Evolutionary conservation across 306 rosid genomes (phyloP).

Genomic region (Betula pendula): DNA sequence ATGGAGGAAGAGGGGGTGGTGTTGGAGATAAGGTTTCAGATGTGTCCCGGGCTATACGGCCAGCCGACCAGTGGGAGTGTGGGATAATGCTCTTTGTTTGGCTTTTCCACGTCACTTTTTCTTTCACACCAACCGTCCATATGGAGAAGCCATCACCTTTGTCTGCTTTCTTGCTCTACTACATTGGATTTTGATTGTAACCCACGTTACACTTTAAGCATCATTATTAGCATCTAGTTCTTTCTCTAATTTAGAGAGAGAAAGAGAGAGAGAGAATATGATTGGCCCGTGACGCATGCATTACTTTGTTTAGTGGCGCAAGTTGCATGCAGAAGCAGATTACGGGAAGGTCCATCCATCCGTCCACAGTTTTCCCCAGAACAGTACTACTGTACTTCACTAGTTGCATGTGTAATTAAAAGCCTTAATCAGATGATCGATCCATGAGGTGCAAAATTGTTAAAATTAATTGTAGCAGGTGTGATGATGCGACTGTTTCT

Average conservation of each 20-base stretch:
- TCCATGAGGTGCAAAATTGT: no score
- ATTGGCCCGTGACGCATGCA: slow-evolving; percentile 2
- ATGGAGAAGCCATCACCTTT: slow-evolving; percentile 44
- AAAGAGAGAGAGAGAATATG: background rate
- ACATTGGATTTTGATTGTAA: slow-evolving; percentile 28
- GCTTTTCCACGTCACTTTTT: slow-evolving; percentile 43
- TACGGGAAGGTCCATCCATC: background rate
- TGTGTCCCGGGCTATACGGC: slow-evolving; percentile 63
- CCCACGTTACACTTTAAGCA: slow-evolving; percentile 25
- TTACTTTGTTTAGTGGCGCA: background rate
- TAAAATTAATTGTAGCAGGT: no score
- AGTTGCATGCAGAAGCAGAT: background rate
- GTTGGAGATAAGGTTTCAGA: slow-evolving; percentile 81
- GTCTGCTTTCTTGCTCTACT: slow-evolving; percentile 35
- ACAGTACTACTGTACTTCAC: no score
- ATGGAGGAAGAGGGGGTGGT: slow-evolving; percentile 23
- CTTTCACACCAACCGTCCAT: slow-evolving; percentile 46
- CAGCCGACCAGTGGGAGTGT: slow-evolving; percentile 48
- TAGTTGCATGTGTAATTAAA: no score
- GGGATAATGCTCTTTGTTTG: slow-evolving; percentile 56
- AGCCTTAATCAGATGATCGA: no score
- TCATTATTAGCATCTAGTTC: slow-evolving; percentile 12
- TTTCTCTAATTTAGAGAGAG: slow-evolving; percentile 11
- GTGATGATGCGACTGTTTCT: no score
- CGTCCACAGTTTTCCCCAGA: background rate